Base-by-base conservation (phyloP, 2,329 filamentous ascomycete genomes). In the Hansfordia pulvinata region DNA sequence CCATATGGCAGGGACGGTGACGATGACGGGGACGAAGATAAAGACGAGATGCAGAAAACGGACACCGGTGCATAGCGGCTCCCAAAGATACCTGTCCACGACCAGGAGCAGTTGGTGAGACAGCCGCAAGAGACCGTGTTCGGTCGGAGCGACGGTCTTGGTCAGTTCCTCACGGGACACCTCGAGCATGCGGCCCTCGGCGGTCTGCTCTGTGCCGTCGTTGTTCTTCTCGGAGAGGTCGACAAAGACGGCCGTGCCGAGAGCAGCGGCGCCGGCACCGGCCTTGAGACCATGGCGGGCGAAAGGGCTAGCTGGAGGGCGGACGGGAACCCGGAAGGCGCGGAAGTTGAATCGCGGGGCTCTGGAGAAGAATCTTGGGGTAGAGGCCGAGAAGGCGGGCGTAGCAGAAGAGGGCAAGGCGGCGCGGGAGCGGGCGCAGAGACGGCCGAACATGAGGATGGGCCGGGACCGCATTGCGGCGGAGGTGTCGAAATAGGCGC, bases 21-120 rank as follows among this genome's bases (percentile, higher is more conserved):
- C 49, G 28, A 98, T 73, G 21, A 98, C 85, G 0, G 90, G 90
- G 12, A 94, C 75, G 45, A 98, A 98, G 29, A 98, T 90, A 32
- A 78, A 52, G 25, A 83, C 71, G 5, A 98, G 61, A 46, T 94
- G 83, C 11, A 94, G 52, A 41, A 98, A 92, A n/a, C 90, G 70
- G 24, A 88, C 51, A 1, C 81, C 82, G 0, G 88, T 98, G 29
- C 78, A 85, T 15, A 94, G 50, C 0, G 90, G 88, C 51, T 98
- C 90, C 64, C 69, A 69, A n/a, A 88, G 53, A 43, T 75, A 82
- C 1, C 67, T 34, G 41, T 93, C 82, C 19, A 90, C 36, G 30
- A 78, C 69, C 17, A 84, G 61, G 31, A 76, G 59, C 16, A 82
- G 43, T 9, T 61, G 62, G 35, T 76, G 69, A 25, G 65, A 54